phyloP scores from a whole-genome alignment of 2,329 filamentous ascomycete genomes.

The Drechslerella stenobrocha region DNA sequence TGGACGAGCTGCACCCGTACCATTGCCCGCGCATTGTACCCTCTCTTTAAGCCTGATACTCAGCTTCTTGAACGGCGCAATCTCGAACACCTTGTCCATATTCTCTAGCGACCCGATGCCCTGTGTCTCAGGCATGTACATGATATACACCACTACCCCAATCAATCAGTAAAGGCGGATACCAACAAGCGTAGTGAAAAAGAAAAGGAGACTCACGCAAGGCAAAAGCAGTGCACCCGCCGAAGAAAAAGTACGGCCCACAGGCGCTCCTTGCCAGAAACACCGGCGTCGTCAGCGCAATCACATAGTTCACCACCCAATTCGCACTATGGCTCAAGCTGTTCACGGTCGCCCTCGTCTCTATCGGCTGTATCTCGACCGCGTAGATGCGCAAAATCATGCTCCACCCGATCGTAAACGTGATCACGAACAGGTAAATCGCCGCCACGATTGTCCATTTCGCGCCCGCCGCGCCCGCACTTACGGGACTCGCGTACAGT shows the following conservation, averaged over 20 bases:
- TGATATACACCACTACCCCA: constrained; percentile 30
- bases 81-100: constrained; percentile 47
- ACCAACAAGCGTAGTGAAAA: not conserved
- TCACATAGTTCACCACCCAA: constrained; percentile 60
- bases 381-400: constrained; percentile 64
- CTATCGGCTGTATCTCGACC: constrained; percentile 63
- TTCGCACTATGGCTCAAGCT: constrained; percentile 62
- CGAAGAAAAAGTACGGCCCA: constrained; percentile 60
- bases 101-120: constrained; percentile 44
- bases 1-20: constrained; percentile 19
- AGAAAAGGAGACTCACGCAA: constrained; percentile 51
- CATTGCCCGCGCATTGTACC: constrained; percentile 20
- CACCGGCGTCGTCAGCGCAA: constrained; percentile 57
- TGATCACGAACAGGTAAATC: constrained; percentile 60
- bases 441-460: constrained; percentile 61
- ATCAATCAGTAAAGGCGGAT: not conserved
- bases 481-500: constrained; percentile 60
- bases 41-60: constrained; percentile 33
- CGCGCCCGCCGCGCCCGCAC: constrained; percentile 55
- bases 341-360: constrained; percentile 62
- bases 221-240: constrained; percentile 56
- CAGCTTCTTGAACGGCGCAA: constrained; percentile 40
- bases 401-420: constrained; percentile 61
- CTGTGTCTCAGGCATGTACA: constrained; percentile 44
- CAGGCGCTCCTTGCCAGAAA: constrained; percentile 54